Evolutionary conservation across 2,329 filamentous ascomycete genomes (phyloP), one percentile per base, ranked within the genome.

Genomic region (Fusarium sp.): DNA sequence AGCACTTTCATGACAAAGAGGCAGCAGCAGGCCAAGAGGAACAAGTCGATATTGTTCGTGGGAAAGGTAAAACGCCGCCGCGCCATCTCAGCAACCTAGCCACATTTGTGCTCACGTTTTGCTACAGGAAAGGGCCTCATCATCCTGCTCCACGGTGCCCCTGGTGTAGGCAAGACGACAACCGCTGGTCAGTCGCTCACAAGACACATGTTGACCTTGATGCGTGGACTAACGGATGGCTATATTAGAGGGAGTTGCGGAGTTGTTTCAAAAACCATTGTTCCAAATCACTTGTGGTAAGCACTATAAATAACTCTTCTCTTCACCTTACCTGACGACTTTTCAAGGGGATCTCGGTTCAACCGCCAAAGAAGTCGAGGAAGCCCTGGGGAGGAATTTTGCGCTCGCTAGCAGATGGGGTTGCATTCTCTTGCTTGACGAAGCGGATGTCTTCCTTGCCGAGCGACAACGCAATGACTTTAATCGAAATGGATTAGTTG

Each of bases 241-340:
- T 27, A 27, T 27, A 27, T 27, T 27, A 71, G 71, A 72, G 52
- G 69, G 70, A 0, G 58, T 72, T n/a, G 70, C 70, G 0, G 62
- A 69, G 1, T 20, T 65, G 6, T 72, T 73, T 24, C 59, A 40
- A 6, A 67, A 65, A 2, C 68, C 72, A 0, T 2, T 74, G 0
- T 69, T 71, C 3, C 67, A 65, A 3, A 58, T 69, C 2, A 73
- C 70, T 1, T 71, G 67, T 10, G 70, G 70, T 70, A 47, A 8
- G 69, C 40, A 11, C 13, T 14, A n/a, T n/a, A n/a, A n/a, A 9
- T 27, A 14, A 27, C 27, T 27, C 22, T 18, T 27, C 13, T 0
- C 24, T 50, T 27, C 22, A 38, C 10, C 6, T 16, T 18, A 16
- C 16, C 7, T 3, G 35, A 38, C 7, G 16, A 4, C 35, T 4